Conservation (phyloP, 768 basidiomycete species). For the Trichaptum fuscoviolaceum region DNA sequence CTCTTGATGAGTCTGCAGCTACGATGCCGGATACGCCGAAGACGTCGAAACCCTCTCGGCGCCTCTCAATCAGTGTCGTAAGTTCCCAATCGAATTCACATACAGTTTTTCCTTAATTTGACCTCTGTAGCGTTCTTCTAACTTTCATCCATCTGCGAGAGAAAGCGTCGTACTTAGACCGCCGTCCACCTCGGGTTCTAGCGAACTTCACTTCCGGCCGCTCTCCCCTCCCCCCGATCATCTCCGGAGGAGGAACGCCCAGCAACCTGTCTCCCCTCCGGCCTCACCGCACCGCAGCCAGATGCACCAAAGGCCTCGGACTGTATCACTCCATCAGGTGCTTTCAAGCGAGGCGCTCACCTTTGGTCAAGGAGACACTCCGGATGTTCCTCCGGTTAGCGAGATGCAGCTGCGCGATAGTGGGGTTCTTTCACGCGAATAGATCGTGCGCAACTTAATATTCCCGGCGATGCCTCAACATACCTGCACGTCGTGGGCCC, state of each 20-base stretch:
- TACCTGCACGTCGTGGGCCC: not conserved
- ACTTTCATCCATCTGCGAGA: not conserved
- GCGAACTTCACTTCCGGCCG: not conserved
- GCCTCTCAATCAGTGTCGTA: not conserved
- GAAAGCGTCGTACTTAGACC: not conserved
- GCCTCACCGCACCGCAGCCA: not conserved
- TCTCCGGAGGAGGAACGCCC: not conserved
- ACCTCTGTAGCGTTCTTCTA: not conserved
- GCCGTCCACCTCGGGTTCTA: not conserved
- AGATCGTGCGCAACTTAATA: not conserved
- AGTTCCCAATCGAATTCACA: not conserved
- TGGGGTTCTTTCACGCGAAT: not conserved
- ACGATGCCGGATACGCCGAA: not conserved
- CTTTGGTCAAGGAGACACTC: not conserved
- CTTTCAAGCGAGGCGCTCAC: not conserved
- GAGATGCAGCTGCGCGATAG: not conserved
- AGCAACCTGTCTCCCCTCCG: not conserved
- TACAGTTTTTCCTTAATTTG: not conserved
- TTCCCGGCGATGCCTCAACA: not conserved
- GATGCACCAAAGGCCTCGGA: not conserved
- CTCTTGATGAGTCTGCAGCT: not conserved
- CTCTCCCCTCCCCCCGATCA: not conserved
- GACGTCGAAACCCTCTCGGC: not conserved
- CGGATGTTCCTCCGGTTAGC: not conserved
- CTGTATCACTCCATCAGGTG: not conserved